These are phyloP conservation scores for Pseudopediastrum boryanum DNA, from an alignment of 139 green algal genomes.

Conservation along the genomic window DNA sequence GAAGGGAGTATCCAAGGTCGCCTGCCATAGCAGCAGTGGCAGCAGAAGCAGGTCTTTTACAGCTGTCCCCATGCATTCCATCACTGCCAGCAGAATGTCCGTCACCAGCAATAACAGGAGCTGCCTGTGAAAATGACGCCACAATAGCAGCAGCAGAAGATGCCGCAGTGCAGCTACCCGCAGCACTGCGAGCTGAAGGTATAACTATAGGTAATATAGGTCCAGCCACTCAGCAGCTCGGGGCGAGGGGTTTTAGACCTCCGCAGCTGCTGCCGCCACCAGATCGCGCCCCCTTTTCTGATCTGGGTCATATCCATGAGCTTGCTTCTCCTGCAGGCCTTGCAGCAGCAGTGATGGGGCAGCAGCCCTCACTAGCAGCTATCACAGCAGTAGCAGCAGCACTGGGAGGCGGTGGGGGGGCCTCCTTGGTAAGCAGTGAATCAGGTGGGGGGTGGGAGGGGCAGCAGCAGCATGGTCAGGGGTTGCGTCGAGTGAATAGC, in stretches of 20 bases:
- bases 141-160: neutral
- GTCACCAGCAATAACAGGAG: too few relatives aligned
- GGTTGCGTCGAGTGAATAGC: neutral
- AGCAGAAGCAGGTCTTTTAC: too few relatives aligned
- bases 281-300: too few relatives aligned
- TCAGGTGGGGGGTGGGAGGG: neutral
- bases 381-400: neutral
- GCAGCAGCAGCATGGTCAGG: neutral
- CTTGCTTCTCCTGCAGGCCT: too few relatives aligned
- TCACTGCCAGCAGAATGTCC: too few relatives aligned
- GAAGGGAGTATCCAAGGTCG: too few relatives aligned
- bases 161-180: neutral
- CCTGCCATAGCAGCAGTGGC: too few relatives aligned
- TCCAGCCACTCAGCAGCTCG: neutral
- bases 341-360: too few relatives aligned
- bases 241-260: neutral
- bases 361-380: too few relatives aligned
- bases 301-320: too few relatives aligned
- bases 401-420: neutral
- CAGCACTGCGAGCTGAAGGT: constrained; percentile 21
- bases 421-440: neutral
- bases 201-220: too few relatives aligned
- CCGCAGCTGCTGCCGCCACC: neutral
- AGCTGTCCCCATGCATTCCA: too few relatives aligned
- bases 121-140: neutral